Evolutionary conservation across 495 filamentous ascomycete genomes (phyloP).

Genomic region (Patellaria atrata): DNA sequence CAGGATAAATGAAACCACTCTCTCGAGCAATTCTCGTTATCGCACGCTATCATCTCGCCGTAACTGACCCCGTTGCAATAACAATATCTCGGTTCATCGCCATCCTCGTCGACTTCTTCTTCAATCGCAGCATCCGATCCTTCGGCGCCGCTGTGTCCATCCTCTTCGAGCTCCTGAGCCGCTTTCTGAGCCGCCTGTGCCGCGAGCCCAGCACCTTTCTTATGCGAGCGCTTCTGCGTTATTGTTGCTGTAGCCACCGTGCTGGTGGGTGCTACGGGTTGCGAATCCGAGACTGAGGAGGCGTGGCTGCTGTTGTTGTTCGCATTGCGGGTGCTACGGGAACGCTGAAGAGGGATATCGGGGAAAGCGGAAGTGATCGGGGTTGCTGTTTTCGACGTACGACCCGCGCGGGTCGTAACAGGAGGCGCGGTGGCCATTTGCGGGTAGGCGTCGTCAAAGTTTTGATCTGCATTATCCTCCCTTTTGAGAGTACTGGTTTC

Average conservation of each 20-base stretch:
- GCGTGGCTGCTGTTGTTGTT: constrained; percentile 13
- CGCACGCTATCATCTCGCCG: constrained; percentile 97
- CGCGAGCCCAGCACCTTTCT: constrained; percentile 11
- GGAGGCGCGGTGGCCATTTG: constrained; percentile 7
- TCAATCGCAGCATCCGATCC: constrained; percentile 5
- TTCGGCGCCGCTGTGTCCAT: constrained; percentile 9
- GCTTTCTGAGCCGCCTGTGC: constrained; percentile 4
- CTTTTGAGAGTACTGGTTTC: constrained; percentile 17
- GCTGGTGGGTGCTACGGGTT: too few relatives aligned
- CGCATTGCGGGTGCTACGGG: constrained; percentile 16
- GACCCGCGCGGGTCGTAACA: constrained; percentile 13
- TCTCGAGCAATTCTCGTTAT: constrained; percentile 67
- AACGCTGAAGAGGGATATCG: constrained; percentile 13
- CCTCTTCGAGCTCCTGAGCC: constrained; percentile 4
- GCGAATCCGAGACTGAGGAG: constrained; percentile 14
- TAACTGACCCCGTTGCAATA: constrained; percentile 88
- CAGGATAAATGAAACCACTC: constrained; percentile 98
- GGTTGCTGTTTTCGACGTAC: constrained; percentile 21
- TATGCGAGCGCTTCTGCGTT: constrained; percentile 5
- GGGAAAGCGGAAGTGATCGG: constrained; percentile 18
- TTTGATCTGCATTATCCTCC: constrained; percentile 13
- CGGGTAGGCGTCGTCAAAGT: constrained; percentile 10
- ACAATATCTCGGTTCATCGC: constrained; percentile 78
- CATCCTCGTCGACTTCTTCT: constrained; percentile 44
- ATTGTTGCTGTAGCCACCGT: constrained; percentile 2